Evolutionary conservation across 164 flowering plant species (phyloP).

Genomic region (Liquidambar formosana): DNA sequence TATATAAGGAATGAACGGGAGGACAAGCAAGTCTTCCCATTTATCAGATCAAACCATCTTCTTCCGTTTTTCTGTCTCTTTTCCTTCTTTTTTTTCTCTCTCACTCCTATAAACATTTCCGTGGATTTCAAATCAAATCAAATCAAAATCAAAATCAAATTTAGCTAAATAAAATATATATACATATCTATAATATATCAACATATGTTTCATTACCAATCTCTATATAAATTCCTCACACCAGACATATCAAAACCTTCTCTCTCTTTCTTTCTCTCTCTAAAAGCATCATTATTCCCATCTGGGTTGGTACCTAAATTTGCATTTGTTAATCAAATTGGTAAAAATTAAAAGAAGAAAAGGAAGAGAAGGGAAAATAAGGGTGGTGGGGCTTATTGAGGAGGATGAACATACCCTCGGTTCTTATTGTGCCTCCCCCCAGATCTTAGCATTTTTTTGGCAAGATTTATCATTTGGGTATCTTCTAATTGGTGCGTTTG

Average conservation of each 20-base stretch:
- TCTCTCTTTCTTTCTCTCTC: conserved; percentile 13
- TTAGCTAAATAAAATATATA: no score
- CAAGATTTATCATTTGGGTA: conserved; percentile 36
- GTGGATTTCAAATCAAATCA: no score
- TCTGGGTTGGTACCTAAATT: conserved; percentile 27
- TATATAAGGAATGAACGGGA: conserved; percentile 18
- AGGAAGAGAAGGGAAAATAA: conserved; percentile 2
- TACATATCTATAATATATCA: background rate
- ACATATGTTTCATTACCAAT: conserved; percentile 14
- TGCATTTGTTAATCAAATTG: conserved; percentile 17
- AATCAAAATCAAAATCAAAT: no score
- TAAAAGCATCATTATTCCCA: background rate
- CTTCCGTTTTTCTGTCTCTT: background rate
- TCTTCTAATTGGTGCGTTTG: conserved; percentile 25
- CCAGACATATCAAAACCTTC: conserved; percentile 16
- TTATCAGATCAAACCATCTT: conserved; percentile 12
- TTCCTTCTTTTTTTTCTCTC: background rate
- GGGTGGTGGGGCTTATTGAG: conserved; percentile 19
- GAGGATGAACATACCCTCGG: conserved; percentile 30
- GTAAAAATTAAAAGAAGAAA: conserved; percentile 5
- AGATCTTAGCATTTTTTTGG: conserved; percentile 36
- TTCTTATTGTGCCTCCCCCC: conserved; percentile 33
- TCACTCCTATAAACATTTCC: no score
- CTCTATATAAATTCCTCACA: conserved; percentile 23
- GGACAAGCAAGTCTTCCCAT: conserved; percentile 20